These are phyloP conservation scores for Neurospora sp. DNA, from an alignment of 495 filamentous ascomycete genomes.

Conservation along the genomic window DNA sequence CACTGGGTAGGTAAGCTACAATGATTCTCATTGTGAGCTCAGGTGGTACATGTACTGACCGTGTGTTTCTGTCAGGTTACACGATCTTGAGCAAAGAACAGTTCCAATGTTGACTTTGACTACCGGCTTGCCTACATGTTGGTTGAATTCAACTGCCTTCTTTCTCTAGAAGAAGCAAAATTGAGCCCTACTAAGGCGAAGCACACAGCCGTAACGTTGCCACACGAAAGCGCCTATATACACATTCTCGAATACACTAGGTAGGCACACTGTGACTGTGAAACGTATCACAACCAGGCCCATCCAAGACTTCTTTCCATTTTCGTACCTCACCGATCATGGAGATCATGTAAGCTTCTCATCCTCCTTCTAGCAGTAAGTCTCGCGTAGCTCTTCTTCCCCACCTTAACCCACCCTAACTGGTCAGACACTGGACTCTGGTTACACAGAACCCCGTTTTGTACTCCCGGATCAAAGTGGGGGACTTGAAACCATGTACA, in stretches of 20 bases:
- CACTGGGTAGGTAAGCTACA: not conserved
- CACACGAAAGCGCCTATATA: not conserved
- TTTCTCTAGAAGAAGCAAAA: too few relatives aligned
- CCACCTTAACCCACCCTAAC: not conserved
- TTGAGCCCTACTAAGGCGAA: too few relatives aligned
- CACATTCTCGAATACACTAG: not conserved
- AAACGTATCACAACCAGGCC: not conserved
- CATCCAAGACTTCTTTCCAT: not conserved
- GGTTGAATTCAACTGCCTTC: too few relatives aligned
- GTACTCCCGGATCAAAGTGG: not conserved
- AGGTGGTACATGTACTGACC: not conserved
- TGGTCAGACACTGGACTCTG: not conserved
- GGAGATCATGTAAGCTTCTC: too few relatives aligned
- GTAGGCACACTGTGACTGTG: not conserved
- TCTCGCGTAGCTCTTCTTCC: not conserved
- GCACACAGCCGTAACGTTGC: not conserved
- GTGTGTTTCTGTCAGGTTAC: not conserved
- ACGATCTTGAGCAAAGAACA: not conserved
- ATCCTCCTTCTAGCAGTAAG: too few relatives aligned
- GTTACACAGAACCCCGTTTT: not conserved
- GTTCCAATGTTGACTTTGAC: not conserved
- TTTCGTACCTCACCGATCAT: not conserved
- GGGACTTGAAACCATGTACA: not conserved
- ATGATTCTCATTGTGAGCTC: not conserved
- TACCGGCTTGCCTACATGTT: too few relatives aligned